A percentile compares a stretch with the other conserved stretches of the same genome.
Evolutionary conservation across 208 protist species (phyloP).

Genomic region (Kentomonas sorsogonicus): DNA sequence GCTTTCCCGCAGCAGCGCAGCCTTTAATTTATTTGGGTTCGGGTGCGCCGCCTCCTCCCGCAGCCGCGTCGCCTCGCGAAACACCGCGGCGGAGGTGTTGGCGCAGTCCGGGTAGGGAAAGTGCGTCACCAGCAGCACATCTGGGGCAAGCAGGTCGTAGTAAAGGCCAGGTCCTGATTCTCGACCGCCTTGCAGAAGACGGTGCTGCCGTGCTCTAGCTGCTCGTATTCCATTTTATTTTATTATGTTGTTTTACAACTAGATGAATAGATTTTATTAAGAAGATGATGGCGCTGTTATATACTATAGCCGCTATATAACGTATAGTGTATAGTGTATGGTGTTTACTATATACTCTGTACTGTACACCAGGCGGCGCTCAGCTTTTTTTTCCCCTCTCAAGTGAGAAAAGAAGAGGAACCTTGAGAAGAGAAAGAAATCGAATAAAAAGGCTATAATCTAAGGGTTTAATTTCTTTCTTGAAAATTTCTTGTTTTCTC

Average conservation of each 20-base stretch:
- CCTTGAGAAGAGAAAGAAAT: no score
- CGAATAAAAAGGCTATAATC: no score
- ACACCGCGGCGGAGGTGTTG: conserved; percentile 15
- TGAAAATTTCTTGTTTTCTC: conserved; percentile 3
- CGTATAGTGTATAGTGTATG: no score
- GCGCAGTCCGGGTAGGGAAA: conserved; percentile 48
- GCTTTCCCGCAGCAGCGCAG: conserved; percentile 16
- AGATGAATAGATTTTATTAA: no score
- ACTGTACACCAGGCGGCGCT: no score
- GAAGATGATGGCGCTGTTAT: no score
- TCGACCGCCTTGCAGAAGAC: conserved; percentile 42
- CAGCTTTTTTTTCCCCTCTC: no score
- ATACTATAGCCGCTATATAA: no score
- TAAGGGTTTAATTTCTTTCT: no score
- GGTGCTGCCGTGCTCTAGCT: conserved; percentile 60
- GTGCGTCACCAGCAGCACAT: conserved; percentile 62
- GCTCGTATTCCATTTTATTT: conserved; percentile 81
- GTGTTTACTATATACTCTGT: no score
- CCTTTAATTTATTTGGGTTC: conserved; percentile 7
- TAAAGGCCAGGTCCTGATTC: conserved; percentile 61
- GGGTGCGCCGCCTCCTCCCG: conserved; percentile 14
- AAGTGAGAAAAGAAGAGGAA: no score
- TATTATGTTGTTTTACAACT: no score
- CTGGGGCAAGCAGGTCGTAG: conserved; percentile 55
- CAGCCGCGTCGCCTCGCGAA: conserved; percentile 16